Evolutionary conservation across 306 rosid genomes (phyloP), one percentile per base, ranked within the genome.

Genomic region (Cyclanthera cordifolia): DNA sequence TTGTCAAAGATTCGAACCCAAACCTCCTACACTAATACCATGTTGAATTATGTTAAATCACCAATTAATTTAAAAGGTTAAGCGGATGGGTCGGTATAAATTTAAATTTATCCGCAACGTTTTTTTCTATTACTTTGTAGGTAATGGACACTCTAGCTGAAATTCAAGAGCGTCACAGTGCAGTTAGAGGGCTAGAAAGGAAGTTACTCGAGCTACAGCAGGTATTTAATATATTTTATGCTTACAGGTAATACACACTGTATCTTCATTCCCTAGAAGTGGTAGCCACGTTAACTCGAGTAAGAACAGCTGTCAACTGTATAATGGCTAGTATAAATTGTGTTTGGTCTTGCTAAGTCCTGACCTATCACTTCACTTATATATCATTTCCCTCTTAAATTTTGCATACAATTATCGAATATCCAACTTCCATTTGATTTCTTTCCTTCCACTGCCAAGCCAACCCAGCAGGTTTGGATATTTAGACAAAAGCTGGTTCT

Each of bases 161-260:
- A 80, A 93, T 93, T 82, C 96, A 93, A 19, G 98, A 93, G 79
- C 95, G 96, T 23, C 94, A 93, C 39, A 90, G 81, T 76, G 98
- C 96, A 28, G 98, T 85, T 71, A 84, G 89, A 83, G 98, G 87
- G 4, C 84, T 93, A 30, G 98, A 93, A 79, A 89, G 72, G 77
- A 93, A 93, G 80, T 89, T 93, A 75, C 95, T 89, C n/a, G 95
- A 84, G 55, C 73, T 93, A 73, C 94, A 89, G 17, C 96, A 93
- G 91, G 95, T 87, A 80, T 73, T 74, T 57, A 32, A 15, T 39
- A 39, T 30, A 45, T 68, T 63, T 71, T 8, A 72, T 75, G 53
- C 25, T 30, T 70, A 51, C 21, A 63, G 50, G 34, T 45, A 17
- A 17, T 45, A 27, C 73, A 32, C 10, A 49, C 30, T 69, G 12